phyloP scores from a whole-genome alignment of 1,284 basidiomycete species.

The Marasmius sp. region DNA sequence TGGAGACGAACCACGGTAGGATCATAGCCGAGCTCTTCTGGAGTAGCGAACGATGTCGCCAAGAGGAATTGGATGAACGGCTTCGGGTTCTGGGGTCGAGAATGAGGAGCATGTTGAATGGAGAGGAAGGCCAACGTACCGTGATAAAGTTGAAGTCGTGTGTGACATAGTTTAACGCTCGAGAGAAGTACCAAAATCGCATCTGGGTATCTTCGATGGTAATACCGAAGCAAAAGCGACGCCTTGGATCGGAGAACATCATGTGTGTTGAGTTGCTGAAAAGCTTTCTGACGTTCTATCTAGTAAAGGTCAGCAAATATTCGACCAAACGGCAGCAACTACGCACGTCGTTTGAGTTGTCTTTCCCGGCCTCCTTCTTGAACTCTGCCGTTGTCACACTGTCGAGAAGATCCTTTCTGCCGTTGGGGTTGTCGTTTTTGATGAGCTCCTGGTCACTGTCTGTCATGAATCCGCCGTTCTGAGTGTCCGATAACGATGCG shows the following conservation, averaged over 20 bases:
- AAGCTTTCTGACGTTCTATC: neutral
- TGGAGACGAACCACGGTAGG: neutral
- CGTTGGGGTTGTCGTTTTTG: too few species aligned
- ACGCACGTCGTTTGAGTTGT: neutral
- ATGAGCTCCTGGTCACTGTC: too few species aligned
- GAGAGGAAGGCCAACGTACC: neutral
- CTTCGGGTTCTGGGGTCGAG: neutral
- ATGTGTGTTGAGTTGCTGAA: neutral
- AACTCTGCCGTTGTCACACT: too few species aligned
- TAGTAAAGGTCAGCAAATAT: neutral
- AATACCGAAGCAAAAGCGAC: too few species aligned
- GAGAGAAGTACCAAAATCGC: too few species aligned
- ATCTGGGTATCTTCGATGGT: too few species aligned
- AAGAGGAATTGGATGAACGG: neutral
- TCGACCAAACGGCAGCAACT: neutral
- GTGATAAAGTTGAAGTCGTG: neutral
- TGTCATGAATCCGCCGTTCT: too few species aligned
- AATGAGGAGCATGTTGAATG: neutral
- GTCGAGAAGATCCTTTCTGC: too few species aligned
- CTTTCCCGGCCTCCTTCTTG: neutral
- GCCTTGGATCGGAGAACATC: neutral
- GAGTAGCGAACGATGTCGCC: neutral
- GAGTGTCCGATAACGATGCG: too few species aligned
- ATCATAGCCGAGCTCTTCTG: neutral
- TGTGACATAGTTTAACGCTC: neutral